Conservation (phyloP, 768 basidiomycete genomes). For the Cantharellus anzutake region DNA sequence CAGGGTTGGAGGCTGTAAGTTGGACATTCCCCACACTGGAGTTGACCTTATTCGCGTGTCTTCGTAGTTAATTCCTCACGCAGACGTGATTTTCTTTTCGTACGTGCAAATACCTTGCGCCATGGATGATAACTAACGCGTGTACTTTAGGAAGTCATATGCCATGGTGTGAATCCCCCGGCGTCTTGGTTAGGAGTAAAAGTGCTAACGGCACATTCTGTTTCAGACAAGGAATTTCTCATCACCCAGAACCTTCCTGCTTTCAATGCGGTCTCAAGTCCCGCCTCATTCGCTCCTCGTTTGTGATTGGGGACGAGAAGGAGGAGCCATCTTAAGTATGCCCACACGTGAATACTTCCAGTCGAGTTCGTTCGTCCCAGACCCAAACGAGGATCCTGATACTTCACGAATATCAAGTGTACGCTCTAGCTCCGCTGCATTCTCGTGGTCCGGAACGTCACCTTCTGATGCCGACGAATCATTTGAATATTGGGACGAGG, state of each 20-base stretch:
- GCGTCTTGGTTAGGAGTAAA: background rate
- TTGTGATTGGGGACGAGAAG: slow-evolving; percentile 62
- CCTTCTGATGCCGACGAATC: background rate
- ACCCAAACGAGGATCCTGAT: background rate
- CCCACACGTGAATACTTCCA: slow-evolving; percentile 79
- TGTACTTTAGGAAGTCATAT: slow-evolving; percentile 35
- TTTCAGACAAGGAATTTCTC: slow-evolving; percentile 28
- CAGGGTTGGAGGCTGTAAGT: slow-evolving; percentile 58
- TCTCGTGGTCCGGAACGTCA: background rate
- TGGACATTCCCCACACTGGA: background rate
- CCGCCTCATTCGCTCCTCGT: slow-evolving; percentile 64
- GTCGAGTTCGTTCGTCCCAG: slow-evolving; percentile 58
- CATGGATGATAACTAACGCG: background rate
- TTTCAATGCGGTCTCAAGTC: slow-evolving; percentile 48
- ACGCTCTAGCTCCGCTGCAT: background rate
- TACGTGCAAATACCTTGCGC: slow-evolving; percentile 6
- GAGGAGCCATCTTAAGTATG: slow-evolving; percentile 60
- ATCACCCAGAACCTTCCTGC: slow-evolving; percentile 56
- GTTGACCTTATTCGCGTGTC: background rate
- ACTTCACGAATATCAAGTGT: slow-evolving; percentile 11
- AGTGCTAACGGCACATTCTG: slow-evolving; percentile 19
- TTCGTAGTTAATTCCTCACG: slow-evolving; percentile 56
- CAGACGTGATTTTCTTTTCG: slow-evolving; percentile 59
- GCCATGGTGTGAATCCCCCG: slow-evolving; percentile 25
- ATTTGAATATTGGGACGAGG: slow-evolving; percentile 1